These are phyloP conservation scores for Aegilops tauschii DNA, from an alignment of 176 grass and related monocot species.

Conservation along the genomic window DNA sequence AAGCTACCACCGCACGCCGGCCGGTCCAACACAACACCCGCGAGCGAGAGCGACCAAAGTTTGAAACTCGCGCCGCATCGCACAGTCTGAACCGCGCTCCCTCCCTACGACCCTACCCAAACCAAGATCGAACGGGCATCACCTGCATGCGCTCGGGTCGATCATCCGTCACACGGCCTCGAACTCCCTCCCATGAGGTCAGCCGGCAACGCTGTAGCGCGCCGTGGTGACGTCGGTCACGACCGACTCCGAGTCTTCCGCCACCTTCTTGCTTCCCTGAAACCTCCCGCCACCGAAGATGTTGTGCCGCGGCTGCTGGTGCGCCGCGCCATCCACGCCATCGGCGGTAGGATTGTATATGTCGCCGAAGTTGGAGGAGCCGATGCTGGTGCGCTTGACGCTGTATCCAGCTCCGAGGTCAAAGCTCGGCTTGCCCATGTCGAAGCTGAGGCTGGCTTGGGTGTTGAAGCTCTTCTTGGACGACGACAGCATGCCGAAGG, in stretches of 20 bases:
- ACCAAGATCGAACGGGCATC: not conserved
- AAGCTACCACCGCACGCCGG: not conserved
- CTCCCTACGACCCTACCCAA: not conserved
- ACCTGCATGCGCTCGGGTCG: not conserved
- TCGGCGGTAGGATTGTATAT: conserved; percentile 14
- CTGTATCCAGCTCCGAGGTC: conserved; percentile 45
- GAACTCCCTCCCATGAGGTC: conserved; percentile 28
- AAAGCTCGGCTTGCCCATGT: conserved; percentile 66
- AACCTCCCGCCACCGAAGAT: conserved; percentile 33
- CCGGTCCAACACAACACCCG: not conserved
- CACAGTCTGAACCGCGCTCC: not conserved
- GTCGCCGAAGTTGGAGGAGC: conserved; percentile 69
- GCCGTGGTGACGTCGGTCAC: conserved; percentile 42
- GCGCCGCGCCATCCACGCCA: conserved; percentile 3
- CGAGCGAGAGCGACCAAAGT: not conserved
- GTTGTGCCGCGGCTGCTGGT: conserved; percentile 39
- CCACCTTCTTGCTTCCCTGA: conserved; percentile 40
- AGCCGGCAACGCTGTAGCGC: conserved; percentile 17
- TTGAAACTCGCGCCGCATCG: not conserved
- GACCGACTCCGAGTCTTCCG: conserved; percentile 47
- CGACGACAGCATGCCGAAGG: conserved; percentile 12
- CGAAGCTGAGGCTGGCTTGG: conserved; percentile 45
- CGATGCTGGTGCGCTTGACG: conserved; percentile 45
- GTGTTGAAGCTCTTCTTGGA: conserved; percentile 53
- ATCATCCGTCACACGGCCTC: conserved; percentile 19